Evolutionary conservation across 1,284 basidiomycete genomes (phyloP).

Genomic region (Marasmius tenuissimus): DNA sequence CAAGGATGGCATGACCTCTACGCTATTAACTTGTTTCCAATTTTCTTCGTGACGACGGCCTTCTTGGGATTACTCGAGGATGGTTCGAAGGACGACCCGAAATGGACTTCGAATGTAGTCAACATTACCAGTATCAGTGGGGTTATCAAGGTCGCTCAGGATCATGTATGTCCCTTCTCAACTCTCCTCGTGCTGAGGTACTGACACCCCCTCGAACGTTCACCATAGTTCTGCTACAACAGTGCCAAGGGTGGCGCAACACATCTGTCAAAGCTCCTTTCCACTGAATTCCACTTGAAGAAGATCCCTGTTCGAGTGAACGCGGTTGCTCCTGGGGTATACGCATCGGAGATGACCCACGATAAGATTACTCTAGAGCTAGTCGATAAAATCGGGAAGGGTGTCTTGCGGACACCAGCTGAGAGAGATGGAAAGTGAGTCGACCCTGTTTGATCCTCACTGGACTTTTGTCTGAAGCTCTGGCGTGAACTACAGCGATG

Average conservation of each 20-base stretch:
- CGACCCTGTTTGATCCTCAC: background rate
- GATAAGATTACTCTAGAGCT: conserved; percentile 45
- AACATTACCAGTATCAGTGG: conserved; percentile 80
- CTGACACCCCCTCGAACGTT: background rate
- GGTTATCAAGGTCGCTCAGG: conserved; percentile 64
- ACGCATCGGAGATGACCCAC: conserved; percentile 75
- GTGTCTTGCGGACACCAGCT: conserved; percentile 58
- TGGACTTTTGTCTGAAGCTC: background rate
- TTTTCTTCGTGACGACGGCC: conserved; percentile 74
- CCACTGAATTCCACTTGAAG: conserved; percentile 72
- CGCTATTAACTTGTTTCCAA: conserved; percentile 65
- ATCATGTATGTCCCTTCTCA: conserved; percentile 54
- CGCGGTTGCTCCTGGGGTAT: conserved; percentile 72
- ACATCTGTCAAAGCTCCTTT: conserved; percentile 72
- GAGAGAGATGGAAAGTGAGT: conserved; percentile 68
- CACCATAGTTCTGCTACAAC: conserved; percentile 71
- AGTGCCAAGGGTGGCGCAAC: conserved; percentile 74
- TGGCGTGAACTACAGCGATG: conserved; percentile 38
- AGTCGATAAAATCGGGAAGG: conserved; percentile 56
- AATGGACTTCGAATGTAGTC: conserved; percentile 64
- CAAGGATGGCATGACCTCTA: conserved; percentile 64
- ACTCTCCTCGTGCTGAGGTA: background rate
- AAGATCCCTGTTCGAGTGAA: conserved; percentile 70
- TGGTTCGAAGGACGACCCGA: conserved; percentile 56
- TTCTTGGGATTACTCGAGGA: conserved; percentile 75